These are phyloP conservation scores for Cenchrus fungigraminus DNA, from an alignment of 176 grass and related monocot genomes.

Conservation along the genomic window DNA sequence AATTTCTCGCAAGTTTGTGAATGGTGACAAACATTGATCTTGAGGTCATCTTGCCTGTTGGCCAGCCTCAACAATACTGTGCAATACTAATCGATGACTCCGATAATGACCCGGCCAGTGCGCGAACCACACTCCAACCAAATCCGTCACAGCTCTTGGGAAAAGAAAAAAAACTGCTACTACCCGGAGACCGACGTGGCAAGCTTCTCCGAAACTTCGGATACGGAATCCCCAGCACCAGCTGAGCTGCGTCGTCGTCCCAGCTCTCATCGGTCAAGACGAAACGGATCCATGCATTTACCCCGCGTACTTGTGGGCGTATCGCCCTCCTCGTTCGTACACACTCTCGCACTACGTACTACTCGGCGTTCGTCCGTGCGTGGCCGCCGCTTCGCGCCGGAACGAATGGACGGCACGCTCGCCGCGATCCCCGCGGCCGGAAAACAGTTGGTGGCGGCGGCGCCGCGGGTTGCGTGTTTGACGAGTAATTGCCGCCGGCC, in stretches of 20 bases:
- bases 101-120: background rate
- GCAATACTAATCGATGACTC: background rate
- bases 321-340: constrained; percentile 1
- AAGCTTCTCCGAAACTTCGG: background rate
- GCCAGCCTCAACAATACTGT: background rate
- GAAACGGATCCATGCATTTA: background rate
- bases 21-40: background rate
- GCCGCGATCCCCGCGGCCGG: constrained; percentile 9
- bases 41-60: background rate
- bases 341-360: background rate
- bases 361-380: no score
- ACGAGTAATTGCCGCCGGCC: constrained; percentile 9
- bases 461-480: constrained; percentile 30
- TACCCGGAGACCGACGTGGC: background rate
- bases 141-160: background rate
- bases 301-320: background rate
- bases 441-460: constrained; percentile 3
- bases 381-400: background rate
- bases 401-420: background rate
- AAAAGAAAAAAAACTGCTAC: no score
- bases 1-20: no score
- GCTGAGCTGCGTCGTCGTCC: background rate
- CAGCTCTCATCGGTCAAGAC: background rate
- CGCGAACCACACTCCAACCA: background rate
- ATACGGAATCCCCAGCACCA: background rate